Evolutionary conservation across 768 basidiomycete species (phyloP), one percentile per base, ranked within the genome.

Genomic region (Lyophyllum shimeji): DNA sequence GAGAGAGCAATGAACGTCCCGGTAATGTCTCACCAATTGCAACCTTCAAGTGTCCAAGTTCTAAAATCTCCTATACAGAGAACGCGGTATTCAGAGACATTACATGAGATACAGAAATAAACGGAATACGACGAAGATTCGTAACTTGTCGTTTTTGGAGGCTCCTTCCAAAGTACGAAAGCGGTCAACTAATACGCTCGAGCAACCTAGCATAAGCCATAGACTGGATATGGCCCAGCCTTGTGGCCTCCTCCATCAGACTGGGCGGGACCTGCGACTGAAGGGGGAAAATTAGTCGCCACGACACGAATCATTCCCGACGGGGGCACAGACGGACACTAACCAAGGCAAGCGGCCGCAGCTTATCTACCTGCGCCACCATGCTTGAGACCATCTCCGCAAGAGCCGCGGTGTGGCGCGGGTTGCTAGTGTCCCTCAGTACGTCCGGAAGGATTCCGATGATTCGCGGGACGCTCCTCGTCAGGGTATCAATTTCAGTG

Each of bases 311-410:
- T 56, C 20, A 12, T 12, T 53, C n/a, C n/a, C n/a, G 42, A n/a
- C 5, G 18, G 39, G 39, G 39, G 39, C 47, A 47, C 31, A 47
- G 39, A 56, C 85, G 46, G 37, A 56, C 18, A 78, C 85, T 53
- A 59, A 90, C 90, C 70, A 90, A 65, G 13, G 79, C 77, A 3
- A 82, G 69, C 9, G 88, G 87, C 53, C 78, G 80, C 48, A 81
- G 74, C 56, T 79, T 81, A 65, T 89, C 86, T 33, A 87, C 77
- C 37, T 81, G 73, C 18, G 71, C 69, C 39, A 88, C 77, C 56
- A 93, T 65, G n/a, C 78, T 76, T 2, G 81, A 74, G 46, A 85
- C 80, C 87, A 93, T 93, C 62, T 85, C 84, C 24, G 86, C 80
- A 45, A 90, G 64, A 4, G 90, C 89, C 9, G 86, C 86, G 52